Evolutionary conservation across 78 protist species (phyloP).

Genomic region (Dictyostelium brefeldianum): DNA sequence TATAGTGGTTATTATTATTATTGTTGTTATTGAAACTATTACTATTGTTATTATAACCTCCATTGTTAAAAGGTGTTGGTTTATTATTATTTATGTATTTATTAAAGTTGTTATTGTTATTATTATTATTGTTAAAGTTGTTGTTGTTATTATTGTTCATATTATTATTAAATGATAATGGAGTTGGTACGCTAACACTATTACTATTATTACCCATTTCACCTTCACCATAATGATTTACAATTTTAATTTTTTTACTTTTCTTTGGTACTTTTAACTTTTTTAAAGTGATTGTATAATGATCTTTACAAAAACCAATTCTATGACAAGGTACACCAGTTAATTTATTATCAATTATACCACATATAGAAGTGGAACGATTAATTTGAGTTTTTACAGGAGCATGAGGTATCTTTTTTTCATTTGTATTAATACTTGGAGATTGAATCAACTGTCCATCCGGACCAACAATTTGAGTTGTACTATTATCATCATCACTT

Average conservation of each 20-base stretch:
- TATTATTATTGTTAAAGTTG: not conserved
- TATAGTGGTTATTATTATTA: not conserved
- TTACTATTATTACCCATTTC: not conserved
- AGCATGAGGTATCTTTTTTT: not conserved
- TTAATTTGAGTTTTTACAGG: not conserved
- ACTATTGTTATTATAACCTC: not conserved
- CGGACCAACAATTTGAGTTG: no score
- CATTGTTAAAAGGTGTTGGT: not conserved
- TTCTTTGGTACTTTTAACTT: slow-evolving; percentile 6
- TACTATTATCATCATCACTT: not conserved
- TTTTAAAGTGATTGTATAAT: slow-evolving; percentile 2
- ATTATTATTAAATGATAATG: not conserved
- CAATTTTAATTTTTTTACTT: slow-evolving; percentile 16
- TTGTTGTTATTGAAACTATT: not conserved
- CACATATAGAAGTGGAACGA: not conserved
- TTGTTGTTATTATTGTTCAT: not conserved
- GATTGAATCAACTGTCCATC: no score
- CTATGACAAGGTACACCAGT: slow-evolving; percentile 2
- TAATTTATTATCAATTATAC: not conserved
- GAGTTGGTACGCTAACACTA: not conserved
- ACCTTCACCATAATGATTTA: not conserved
- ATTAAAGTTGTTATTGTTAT: not conserved
- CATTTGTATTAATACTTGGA: not conserved
- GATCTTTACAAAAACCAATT: slow-evolving; percentile 8
- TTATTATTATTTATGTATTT: not conserved